These are phyloP conservation scores for Xylariaceae sp. DNA, from an alignment of 2,329 filamentous ascomycete species.

Conservation along the genomic window DNA sequence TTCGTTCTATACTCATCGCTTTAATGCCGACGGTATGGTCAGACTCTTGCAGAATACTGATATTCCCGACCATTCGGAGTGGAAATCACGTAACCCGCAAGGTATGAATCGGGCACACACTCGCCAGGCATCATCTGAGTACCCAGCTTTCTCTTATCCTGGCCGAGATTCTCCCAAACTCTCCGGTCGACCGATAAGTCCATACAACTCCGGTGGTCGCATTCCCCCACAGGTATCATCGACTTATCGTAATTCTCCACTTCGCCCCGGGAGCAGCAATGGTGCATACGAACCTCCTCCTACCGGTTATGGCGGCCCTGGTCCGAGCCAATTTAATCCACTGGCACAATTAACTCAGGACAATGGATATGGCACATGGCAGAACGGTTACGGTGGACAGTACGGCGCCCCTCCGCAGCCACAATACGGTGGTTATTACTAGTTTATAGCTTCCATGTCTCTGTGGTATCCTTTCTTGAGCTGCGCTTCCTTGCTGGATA, in stretches of 20 bases:
- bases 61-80: conserved; percentile 57
- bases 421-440: conserved; percentile 9
- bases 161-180: conserved; percentile 24
- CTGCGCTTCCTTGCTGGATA: too few species aligned
- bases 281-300: conserved; percentile 39
- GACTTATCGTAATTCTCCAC: conserved; percentile 48
- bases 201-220: conserved; percentile 33
- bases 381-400: conserved; percentile 12
- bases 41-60: conserved; percentile 65
- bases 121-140: conserved; percentile 41
- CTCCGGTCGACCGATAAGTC: conserved; percentile 40
- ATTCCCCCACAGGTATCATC: conserved; percentile 35
- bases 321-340: conserved; percentile 22
- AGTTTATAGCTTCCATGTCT: too few species aligned
- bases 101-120: conserved; percentile 29
- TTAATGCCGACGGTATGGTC: conserved; percentile 69
- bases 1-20: conserved; percentile 65
- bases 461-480: too few species aligned
- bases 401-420: conserved; percentile 4
- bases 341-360: conserved; percentile 12
- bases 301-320: conserved; percentile 25
- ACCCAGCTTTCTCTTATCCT: conserved; percentile 23
- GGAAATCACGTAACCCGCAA: conserved; percentile 40
- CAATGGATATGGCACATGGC: conserved; percentile 12
- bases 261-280: conserved; percentile 44